Evolutionary conservation across 306 rosid species (phyloP), one percentile per base, ranked within the genome.

Genomic region (Fagus crenata): DNA sequence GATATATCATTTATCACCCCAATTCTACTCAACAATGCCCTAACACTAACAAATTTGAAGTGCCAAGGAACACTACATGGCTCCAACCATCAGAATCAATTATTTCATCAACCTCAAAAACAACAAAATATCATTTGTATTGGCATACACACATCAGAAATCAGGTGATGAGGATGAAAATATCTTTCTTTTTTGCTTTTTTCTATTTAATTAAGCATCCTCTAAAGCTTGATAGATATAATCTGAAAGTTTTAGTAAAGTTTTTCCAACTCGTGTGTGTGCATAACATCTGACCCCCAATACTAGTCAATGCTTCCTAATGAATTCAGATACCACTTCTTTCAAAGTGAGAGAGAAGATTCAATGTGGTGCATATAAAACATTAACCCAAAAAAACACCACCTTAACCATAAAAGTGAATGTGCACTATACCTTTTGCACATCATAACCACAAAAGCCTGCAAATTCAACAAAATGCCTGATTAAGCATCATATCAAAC

Each of bases 361-460:
- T 65, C 49, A 14, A 36, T 65, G 46, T 39, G n/a, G 32, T 65
- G 71, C 40, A 15, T 65, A 61, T 61, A 33, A 61, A 13, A 6
- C 15, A 61, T 33, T 32, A 32, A 9, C 5, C 14, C 28, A n/a
- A 17, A 53, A 59, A 31, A 33, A 33, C 14, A 61, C 39, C 18
- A 61, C n/a, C 18, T 61, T 61, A 61, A 61, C 68, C n/a, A 22
- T 61, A 43, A 49, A 56, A 2, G 79, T 55, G 70, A 73, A 73
- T 41, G 42, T 53, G 60, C 36, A 1, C 14, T 53, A 53, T 78
- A 85, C 86, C 88, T 85, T 76, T 41, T 68, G 71, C 40, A 79
- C 79, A 68, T 85, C 88, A 79, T 68, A 82, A 32, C 84, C 84
- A 79, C 86, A 85, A 71, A 33, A 7, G 39, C 86, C 88, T 85